These are phyloP conservation scores for Ascochyta clinopodiicola DNA, from an alignment of 2,329 filamentous ascomycete genomes.

Conservation along the genomic window DNA sequence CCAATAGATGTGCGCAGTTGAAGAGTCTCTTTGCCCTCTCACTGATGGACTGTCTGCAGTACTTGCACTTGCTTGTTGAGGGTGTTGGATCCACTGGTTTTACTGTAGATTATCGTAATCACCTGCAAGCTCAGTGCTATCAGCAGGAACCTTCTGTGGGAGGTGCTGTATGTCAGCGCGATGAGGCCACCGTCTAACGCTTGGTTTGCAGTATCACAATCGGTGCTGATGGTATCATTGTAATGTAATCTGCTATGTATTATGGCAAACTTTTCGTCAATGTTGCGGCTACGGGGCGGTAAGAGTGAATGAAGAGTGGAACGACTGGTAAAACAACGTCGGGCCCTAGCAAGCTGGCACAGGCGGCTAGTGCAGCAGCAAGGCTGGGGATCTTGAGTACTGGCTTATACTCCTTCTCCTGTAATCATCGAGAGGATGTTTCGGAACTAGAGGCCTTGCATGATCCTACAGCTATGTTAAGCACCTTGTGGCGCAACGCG, in stretches of 20 bases:
- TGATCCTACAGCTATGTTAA: conserved; percentile 79
- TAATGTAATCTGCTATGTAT: conserved; percentile 63
- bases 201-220: conserved; percentile 74
- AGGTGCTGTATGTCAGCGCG: conserved; percentile 76
- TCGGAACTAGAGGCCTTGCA: conserved; percentile 54
- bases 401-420: background rate
- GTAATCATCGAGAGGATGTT: too few species aligned
- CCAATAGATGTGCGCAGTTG: conserved; percentile 65
- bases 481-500: conserved; percentile 75
- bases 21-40: conserved; percentile 66
- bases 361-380: conserved; percentile 72
- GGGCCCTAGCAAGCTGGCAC: conserved; percentile 74
- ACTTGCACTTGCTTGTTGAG: conserved; percentile 76
- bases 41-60: conserved; percentile 68
- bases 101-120: conserved; percentile 68
- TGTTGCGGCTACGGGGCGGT: conserved; percentile 72
- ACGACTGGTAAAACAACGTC: conserved; percentile 74
- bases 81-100: conserved; percentile 67
- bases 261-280: conserved; percentile 77
- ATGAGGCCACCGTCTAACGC: conserved; percentile 75
- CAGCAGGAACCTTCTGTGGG: conserved; percentile 68
- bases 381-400: conserved; percentile 55
- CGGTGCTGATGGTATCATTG: conserved; percentile 50
- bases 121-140: conserved; percentile 70
- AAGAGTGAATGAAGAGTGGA: conserved; percentile 59